Evolutionary conservation across 768 basidiomycete genomes (phyloP).

Genomic region (Phanerochaete carnosa): DNA sequence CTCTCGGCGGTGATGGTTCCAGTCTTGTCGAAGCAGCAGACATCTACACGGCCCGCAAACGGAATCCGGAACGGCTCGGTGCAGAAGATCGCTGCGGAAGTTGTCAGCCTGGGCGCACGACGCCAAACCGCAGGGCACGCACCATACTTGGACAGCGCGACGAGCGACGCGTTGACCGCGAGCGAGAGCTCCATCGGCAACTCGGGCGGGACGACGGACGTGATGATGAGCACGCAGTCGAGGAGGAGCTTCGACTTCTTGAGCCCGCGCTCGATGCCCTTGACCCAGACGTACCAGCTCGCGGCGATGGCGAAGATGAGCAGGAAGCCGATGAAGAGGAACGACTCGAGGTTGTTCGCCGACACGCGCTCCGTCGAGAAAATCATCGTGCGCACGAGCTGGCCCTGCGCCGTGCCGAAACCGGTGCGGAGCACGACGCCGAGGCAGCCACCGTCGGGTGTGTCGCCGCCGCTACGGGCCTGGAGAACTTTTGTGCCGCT

Average conservation of each 20-base stretch:
- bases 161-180: conserved; percentile 93
- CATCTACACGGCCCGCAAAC: conserved; percentile 90
- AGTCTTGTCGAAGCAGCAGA: conserved; percentile 99
- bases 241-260: conserved; percentile 94
- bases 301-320: conserved; percentile 97
- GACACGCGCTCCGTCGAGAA: conserved; percentile 97
- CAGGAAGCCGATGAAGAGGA: conserved; percentile 97
- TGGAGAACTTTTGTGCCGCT: conserved; percentile 98
- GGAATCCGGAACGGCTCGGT: conserved; percentile 99
- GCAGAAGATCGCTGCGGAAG: conserved; percentile 84
- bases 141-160: conserved; percentile 93
- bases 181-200: conserved; percentile 96
- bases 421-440: conserved; percentile 93
- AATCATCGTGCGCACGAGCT: conserved; percentile 97
- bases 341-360: conserved; percentile 93
- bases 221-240: conserved; percentile 95
- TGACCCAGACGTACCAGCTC: conserved; percentile 97
- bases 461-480: conserved; percentile 60
- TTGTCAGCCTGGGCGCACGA: background rate
- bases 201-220: conserved; percentile 96
- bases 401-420: conserved; percentile 96
- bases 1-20: conserved; percentile 98
- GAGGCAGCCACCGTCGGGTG: conserved; percentile 91
- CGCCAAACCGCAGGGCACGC: conserved; percentile 20
- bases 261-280: conserved; percentile 89